Base-by-base conservation (phyloP, 2,329 filamentous ascomycete species). In the Hypoxylon sp. region DNA sequence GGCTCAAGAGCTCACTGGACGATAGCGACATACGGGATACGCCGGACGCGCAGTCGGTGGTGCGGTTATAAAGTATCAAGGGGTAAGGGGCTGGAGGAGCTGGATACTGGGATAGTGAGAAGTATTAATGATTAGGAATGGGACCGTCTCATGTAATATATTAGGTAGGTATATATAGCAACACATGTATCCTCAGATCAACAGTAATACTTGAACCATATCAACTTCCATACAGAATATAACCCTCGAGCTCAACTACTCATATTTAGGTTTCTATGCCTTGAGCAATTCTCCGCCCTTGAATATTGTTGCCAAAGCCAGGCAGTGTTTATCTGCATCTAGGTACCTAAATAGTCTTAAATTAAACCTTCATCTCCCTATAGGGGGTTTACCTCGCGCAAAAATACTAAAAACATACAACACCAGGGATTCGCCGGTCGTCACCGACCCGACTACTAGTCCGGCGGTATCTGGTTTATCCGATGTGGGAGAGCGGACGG, bases 1-100 rank as follows among this genome's bases (percentile, higher is more conserved):
- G 72, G 72, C 49, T 74, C 43, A 73, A 74, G 49, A 71, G 56
- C 13, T 48, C 44, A 7, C 67, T 72, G 62, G 51, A 66, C 0
- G 62, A 68, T 34, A 28, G 19, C n/a, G 56, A 65, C n/a, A 49
- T 68, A 43, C 28, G 56, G 34, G 15, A 57, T 1, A 72, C 59
- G 34, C n/a, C 19, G 28, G 71, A 72, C 34, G 70, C 71, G 7
- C 70, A 73, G 52, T 70, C 66, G 5, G 68, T 68, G 4, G 62
- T 72, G 20, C 51, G 60, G 55, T 41, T 72, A 56, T 72, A 48
- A 26, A n/a, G n/a, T n/a, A n/a, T n/a, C n/a, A n/a, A n/a, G n/a
- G n/a, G n/a, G n/a, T n/a, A n/a, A n/a, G n/a, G n/a, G n/a, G n/a
- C n/a, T n/a, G n/a, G n/a, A n/a, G n/a, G n/a, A n/a, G n/a, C n/a